These are phyloP conservation scores for Deinandra increscens DNA, from an alignment of 129 eudicot genomes.

Conservation along the genomic window DNA sequence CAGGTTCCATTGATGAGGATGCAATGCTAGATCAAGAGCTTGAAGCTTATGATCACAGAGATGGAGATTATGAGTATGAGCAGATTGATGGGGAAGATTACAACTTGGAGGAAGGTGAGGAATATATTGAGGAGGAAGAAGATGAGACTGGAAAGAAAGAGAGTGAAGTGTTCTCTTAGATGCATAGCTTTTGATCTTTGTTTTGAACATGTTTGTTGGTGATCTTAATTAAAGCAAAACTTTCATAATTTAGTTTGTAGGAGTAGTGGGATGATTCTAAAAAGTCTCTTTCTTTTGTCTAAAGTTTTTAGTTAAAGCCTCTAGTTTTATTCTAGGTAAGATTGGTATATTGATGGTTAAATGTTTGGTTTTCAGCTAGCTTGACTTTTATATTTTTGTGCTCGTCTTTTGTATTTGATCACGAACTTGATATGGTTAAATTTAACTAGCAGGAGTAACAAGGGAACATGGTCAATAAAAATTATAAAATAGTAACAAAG, in stretches of 20 bases:
- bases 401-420: background rate
- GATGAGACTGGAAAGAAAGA: conserved; percentile 63
- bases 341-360: conserved; percentile 5
- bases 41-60: conserved; percentile 58
- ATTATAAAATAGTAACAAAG: too few species aligned
- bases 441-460: background rate
- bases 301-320: conserved; percentile 26
- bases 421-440: background rate
- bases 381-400: background rate
- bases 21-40: conserved; percentile 44
- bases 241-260: conserved; percentile 31
- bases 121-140: conserved; percentile 48
- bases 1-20: conserved; percentile 37
- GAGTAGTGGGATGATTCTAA: conserved; percentile 21
- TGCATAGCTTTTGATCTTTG: background rate
- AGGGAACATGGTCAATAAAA: too few species aligned
- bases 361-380: background rate
- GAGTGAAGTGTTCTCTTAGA: conserved; percentile 41
- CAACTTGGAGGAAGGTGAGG: conserved; percentile 62
- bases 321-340: background rate
- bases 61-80: conserved; percentile 61
- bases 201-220: conserved; percentile 26
- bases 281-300: background rate
- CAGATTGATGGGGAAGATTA: conserved; percentile 73
- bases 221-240: conserved; percentile 12